These are phyloP conservation scores for Amanita subjunquillea DNA, from an alignment of 768 basidiomycete species.

Conservation along the genomic window DNA sequence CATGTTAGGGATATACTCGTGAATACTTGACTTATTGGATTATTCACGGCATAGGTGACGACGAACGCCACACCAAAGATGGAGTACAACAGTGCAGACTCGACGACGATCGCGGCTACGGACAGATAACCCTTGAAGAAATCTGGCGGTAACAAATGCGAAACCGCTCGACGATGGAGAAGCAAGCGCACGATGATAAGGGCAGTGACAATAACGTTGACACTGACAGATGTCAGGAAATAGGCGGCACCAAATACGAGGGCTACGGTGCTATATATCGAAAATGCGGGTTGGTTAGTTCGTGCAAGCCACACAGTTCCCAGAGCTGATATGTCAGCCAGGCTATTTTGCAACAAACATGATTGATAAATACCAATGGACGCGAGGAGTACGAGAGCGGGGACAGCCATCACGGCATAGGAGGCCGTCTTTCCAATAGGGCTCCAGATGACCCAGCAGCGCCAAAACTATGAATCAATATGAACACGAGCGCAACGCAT, in stretches of 20 bases:
- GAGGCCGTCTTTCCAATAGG: conserved; percentile 16
- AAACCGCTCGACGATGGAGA: conserved; percentile 16
- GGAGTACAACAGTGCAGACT: conserved; percentile 26
- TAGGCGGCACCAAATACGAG: conserved; percentile 16
- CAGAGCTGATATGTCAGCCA: neutral
- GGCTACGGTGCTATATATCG: conserved; percentile 17
- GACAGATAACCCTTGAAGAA: conserved; percentile 19
- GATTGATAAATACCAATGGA: conserved; percentile 13
- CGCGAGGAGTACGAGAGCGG: conserved; percentile 19
- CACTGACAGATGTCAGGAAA: conserved; percentile 19
- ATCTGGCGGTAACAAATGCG: conserved; percentile 15
- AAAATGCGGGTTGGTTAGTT: conserved; percentile 14
- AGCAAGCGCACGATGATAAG: conserved; percentile 19
- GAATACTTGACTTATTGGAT: conserved; percentile 22
- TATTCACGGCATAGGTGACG: conserved; percentile 19
- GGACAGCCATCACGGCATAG: conserved; percentile 17
- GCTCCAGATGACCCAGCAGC: conserved; percentile 19
- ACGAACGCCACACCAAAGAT: conserved; percentile 21
- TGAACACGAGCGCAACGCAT: conserved; percentile 24
- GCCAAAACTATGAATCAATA: conserved; percentile 14
- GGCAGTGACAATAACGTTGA: conserved; percentile 21
- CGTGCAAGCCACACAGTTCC: neutral
- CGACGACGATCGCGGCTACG: conserved; percentile 21
- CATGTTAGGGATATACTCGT: conserved; percentile 7
- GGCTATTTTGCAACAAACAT: neutral